These are phyloP conservation scores for Pleurotus platypus DNA, from an alignment of 768 basidiomycete genomes.

Conservation along the genomic window DNA sequence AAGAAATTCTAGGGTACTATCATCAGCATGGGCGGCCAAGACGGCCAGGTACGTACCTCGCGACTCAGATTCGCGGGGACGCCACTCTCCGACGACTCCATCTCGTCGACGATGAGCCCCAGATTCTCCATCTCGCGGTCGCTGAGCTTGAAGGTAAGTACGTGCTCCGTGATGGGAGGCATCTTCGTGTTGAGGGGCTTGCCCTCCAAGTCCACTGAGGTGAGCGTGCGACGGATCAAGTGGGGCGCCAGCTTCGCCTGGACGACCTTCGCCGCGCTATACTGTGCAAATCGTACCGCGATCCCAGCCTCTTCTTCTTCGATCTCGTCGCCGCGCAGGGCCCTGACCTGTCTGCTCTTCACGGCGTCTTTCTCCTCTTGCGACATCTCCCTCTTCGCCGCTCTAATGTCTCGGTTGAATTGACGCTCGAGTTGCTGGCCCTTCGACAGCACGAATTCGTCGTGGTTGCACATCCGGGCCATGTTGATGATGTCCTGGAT, in stretches of 20 bases:
- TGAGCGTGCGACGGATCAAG: constrained; percentile 1
- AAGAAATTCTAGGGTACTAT: background rate
- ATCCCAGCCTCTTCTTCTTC: no score
- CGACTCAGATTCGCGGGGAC: background rate
- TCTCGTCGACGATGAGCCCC: background rate
- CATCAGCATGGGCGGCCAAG: background rate
- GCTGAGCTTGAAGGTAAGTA: background rate
- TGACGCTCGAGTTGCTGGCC: background rate
- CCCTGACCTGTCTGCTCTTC: no score
- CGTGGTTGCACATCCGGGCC: background rate
- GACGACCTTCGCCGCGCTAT: background rate
- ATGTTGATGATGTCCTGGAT: constrained; percentile 8
- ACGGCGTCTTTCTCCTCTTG: no score
- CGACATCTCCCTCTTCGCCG: no score
- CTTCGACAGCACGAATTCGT: background rate
- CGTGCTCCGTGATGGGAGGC: background rate
- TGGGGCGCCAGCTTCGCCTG: background rate
- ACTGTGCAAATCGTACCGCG: background rate
- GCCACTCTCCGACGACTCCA: background rate
- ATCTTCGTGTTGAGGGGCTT: background rate
- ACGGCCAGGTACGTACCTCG: background rate
- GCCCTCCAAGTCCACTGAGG: constrained; percentile 2
- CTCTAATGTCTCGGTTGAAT: background rate
- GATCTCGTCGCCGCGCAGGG: no score
- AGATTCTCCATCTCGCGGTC: constrained; percentile 4